Evolutionary conservation across 148 eudicot species (phyloP), one percentile per base, ranked within the genome.

Genomic region (Arctostaphylos glauca): DNA sequence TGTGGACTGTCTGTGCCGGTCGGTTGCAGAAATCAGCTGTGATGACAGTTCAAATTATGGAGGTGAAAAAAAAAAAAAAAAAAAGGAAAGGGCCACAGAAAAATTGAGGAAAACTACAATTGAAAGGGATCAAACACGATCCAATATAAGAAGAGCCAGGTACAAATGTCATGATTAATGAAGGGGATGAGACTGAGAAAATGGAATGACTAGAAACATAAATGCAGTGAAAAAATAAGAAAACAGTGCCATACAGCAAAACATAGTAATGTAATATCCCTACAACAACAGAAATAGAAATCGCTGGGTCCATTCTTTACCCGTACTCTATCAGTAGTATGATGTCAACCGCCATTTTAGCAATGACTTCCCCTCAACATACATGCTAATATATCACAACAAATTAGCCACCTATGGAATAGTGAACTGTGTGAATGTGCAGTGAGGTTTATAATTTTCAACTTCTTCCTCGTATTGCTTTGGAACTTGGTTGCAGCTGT

Each of bases 11-110:
- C 97, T 88, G 84, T 92, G 98, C 58, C 98, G 92, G 52, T 96
- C 98, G 77, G 92, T 90, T 79, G 98, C 95, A 78, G 98, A 96
- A 84, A 96, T 94, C 78, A 96, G 92, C 98, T 96, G 93, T 86
- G 85, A 82, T 8, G 47, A n/a, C 71, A 60, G n/a, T 9, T 84
- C 5, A 23, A 60, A 76, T 67, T 76, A 66, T 50, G n/a, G n/a
- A 62, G 59, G 74, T 76, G 75, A 80, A 9, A 21, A n/a, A 44
- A 52, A 31, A 80, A 9, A 21, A n/a, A 44, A 52, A 31, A 31
- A 38, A 13, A 60, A 60, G 18, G 52, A 8, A 48, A 71, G n/a
- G 48, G n/a, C 21, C 21, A 41, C 2, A 12, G 15, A 14, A 5
- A 5, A 44, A 43, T 5, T 43, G 21, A 72, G 50, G 50, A 54